Base-by-base conservation (phyloP, 192 early-diverging fungal species). In the Hyaloraphidium curvatum region DNA sequence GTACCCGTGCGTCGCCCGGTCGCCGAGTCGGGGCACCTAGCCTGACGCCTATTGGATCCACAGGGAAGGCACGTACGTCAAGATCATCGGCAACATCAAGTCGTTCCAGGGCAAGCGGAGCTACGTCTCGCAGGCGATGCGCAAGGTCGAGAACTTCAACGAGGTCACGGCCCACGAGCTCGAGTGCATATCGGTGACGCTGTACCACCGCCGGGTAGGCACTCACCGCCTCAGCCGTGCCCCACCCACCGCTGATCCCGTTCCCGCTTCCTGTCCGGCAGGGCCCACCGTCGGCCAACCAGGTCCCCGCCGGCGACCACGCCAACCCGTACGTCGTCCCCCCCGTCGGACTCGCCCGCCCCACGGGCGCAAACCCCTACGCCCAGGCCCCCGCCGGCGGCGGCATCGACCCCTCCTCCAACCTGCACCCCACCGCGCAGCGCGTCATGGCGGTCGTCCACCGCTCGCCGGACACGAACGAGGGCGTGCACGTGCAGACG, bases 81-180 rank as follows among this genome's bases (percentile, higher is more conserved):
- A 83, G 27, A 70, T 89, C 1, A 62, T 78, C 51, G 89, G 86
- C 30, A 66, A 79, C 39, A 58, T 86, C 27, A 75, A 74, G 50
- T 61, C 63, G 39, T 82, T 80, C 59, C 69, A 83, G 51, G 58
- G 69, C 33, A 71, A 73, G 50, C 62, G 69, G 9, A 64, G 55
- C 25, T 51, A 87, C 30, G 62, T 64, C 16, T 70, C 72, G 2
- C 69, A 68, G 56, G 53, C 69, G 31, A 72, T 90, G 30, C 69
- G 76, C 0, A 73, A 73, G 22, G 70, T 93, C 13, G 65, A 62
- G 2, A 71, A 79, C 50, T 67, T 75, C 40, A 82, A 93, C 66
- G 84, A 89, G 59, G 67, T 89, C 31, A 72, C 82, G 0, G 83
- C 76, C 56, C 89, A 89, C 57, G 71, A 71, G 30, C 57, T 89